phyloP scores from a whole-genome alignment of 306 rosid genomes.

The Cyamopsis tetragonoloba region DNA sequence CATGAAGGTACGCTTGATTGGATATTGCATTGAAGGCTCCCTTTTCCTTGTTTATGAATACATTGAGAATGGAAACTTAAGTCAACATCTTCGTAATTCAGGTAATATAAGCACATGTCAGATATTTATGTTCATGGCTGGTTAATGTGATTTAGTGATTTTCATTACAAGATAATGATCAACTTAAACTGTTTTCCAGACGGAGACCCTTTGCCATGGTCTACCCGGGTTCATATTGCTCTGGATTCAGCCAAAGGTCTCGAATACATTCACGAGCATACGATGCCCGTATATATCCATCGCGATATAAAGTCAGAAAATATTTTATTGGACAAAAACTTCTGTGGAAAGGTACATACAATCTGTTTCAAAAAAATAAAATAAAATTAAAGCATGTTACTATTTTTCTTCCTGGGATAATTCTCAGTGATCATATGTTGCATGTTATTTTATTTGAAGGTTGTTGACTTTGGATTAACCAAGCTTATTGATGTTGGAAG shows the following conservation, averaged over 20 bases:
- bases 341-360: constrained; percentile 70
- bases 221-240: constrained; percentile 78
- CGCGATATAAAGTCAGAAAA: constrained; percentile 92
- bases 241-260: constrained; percentile 94
- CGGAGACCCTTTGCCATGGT: constrained; percentile 71
- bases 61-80: constrained; percentile 81
- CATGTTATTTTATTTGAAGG: constrained; percentile 40
- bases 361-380: not conserved
- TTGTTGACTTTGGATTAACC: constrained; percentile 89
- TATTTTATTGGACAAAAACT: constrained; percentile 72
- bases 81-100: constrained; percentile 70
- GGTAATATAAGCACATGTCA: constrained; percentile 39
- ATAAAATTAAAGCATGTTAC: not conserved
- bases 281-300: constrained; percentile 81
- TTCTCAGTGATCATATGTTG: not conserved
- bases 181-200: constrained; percentile 36
- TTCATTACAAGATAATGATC: not conserved
- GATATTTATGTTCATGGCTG: not conserved
- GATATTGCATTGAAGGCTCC: constrained; percentile 72
- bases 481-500: constrained; percentile 77
- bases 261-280: constrained; percentile 91
- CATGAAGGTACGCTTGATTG: constrained; percentile 88
- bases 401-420: not conserved
- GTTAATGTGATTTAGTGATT: not conserved
- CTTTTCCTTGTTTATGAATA: constrained; percentile 88